Evolutionary conservation across 179 eudicot species (phyloP).

Genomic region (Amaranthus tricolor): DNA sequence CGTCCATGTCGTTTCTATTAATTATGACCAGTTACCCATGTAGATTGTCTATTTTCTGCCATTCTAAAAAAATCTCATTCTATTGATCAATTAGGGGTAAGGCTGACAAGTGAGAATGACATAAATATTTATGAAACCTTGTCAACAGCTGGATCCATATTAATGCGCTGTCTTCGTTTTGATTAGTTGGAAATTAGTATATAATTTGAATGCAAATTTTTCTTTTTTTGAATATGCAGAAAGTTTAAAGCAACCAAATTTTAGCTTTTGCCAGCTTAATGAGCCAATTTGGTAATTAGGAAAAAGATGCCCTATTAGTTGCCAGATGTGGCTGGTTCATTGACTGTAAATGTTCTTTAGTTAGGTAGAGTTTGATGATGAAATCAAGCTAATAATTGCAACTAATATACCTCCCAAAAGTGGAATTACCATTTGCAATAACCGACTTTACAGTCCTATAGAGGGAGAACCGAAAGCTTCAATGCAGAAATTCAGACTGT

Average conservation of each 20-base stretch:
- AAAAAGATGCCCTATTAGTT: not conserved
- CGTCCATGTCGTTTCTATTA: not conserved
- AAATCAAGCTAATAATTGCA: constrained; percentile 1
- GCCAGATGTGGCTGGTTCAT: not conserved
- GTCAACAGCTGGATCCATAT: constrained; percentile 1
- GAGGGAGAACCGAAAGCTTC: not conserved
- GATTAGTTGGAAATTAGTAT: not conserved
- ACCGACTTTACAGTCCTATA: not conserved
- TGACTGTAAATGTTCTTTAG: not conserved
- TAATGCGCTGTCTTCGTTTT: not conserved
- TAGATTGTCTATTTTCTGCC: not conserved
- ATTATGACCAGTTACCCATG: not conserved
- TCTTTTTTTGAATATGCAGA: not conserved
- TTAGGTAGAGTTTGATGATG: constrained; percentile 8
- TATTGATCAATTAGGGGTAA: too few species aligned
- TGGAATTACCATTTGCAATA: not conserved
- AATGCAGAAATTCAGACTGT: not conserved
- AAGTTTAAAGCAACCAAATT: too few species aligned
- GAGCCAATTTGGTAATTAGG: constrained; percentile 2
- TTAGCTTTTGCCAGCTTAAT: constrained; percentile 6
- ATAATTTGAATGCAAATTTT: not conserved
- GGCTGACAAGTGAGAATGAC: not conserved
- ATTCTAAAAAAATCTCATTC: not conserved
- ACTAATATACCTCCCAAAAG: not conserved
- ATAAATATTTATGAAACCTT: not conserved